Base-by-base conservation (phyloP, 2,329 filamentous ascomycete species). In the Trichoderma koningiopsis region DNA sequence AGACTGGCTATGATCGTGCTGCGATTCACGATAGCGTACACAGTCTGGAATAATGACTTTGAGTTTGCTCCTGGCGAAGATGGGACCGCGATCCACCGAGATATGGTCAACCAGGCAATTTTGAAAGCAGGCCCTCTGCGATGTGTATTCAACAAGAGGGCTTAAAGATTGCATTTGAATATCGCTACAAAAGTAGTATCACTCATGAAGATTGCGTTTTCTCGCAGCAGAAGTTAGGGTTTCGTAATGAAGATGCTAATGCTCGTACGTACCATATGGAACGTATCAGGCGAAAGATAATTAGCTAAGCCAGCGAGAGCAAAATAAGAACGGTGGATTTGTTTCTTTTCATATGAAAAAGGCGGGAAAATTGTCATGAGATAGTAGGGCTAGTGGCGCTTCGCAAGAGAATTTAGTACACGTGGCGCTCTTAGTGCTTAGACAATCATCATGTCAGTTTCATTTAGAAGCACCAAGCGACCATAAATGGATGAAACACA, bases 31-130 rank as follows among this genome's bases (percentile, higher is more conserved):
- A 10, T 66, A 37, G 68, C 68, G 0, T 69, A 69, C 31, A 69
- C 61, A 6, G n/a, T 66, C 5, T 69, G 61, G 68, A 65, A 69
- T 22, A 66, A 69, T 16, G 68, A 69, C 29, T 69, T 66, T 7
- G 3, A 52, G 43, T 66, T 69, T 59, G 68, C 68, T n/a, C 68
- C 61, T 24, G 68, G 68, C 7, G 68, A 69, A 22, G 68, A 69
- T 52, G 61, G 68, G 24, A 59, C 55, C 0, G 43, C 68, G 8
- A 58, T 69, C 19, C 37, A 66, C 22, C 68, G 61, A n/a, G 60
- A 69, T 35, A 13, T 55, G 13, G 13, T 31, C 16, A 53, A 69
- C 47, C 61, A 58, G 2, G 22, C 19, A 11, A 69, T 69, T 27
- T 22, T 69, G 24, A 69, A 69, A 62, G 60, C 68, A 5, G 68